These are phyloP conservation scores for Pseudocercospora vitis DNA, from an alignment of 2,329 filamentous ascomycete species.

Conservation along the genomic window DNA sequence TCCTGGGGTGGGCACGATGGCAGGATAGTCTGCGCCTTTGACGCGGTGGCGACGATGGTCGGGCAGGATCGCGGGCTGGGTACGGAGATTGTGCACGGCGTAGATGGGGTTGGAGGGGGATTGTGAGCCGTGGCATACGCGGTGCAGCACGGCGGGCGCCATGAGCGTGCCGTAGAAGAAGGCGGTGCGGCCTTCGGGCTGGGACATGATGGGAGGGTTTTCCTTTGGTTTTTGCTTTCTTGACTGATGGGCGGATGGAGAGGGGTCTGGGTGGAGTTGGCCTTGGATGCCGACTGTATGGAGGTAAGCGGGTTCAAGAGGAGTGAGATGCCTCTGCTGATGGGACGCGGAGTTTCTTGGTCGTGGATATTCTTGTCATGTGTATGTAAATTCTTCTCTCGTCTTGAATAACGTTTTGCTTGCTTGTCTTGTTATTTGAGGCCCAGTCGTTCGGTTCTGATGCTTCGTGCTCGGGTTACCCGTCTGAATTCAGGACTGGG, in stretches of 20 bases:
- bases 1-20: conserved; percentile 55
- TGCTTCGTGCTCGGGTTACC: no score
- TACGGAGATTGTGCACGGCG: conserved; percentile 51
- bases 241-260: no score
- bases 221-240: no score
- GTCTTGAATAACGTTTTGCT: background rate
- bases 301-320: no score
- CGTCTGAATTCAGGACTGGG: background rate
- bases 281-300: no score
- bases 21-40: conserved; percentile 73
- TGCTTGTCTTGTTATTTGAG: background rate
- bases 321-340: no score
- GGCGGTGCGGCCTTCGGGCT: conserved; percentile 50
- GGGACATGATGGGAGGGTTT: no score
- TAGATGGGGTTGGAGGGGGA: conserved; percentile 54
- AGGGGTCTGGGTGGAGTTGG: no score
- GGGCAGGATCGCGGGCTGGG: conserved; percentile 72
- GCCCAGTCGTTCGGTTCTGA: no score
- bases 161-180: conserved; percentile 74
- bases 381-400: background rate
- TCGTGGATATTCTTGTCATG: no score
- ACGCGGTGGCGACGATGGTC: conserved; percentile 72
- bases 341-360: no score
- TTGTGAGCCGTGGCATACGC: conserved; percentile 70
- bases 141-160: conserved; percentile 82